These are phyloP conservation scores for Aquilaria yunnanensis DNA, from an alignment of 345 rosid species.

Conservation along the genomic window DNA sequence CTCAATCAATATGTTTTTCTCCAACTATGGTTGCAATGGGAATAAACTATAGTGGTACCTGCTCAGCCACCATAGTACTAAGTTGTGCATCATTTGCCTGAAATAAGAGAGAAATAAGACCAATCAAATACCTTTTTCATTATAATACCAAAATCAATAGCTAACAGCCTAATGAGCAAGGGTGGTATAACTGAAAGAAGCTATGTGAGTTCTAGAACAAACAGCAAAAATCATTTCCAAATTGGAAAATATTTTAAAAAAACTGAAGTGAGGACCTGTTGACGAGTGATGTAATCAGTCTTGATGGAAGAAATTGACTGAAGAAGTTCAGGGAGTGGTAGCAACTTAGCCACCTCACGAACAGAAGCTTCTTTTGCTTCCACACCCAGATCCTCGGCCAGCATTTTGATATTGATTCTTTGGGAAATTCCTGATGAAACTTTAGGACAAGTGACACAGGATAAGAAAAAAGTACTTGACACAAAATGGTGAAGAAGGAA, in stretches of 20 bases:
- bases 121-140: no score
- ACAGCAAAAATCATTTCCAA: background rate
- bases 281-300: slow-evolving; percentile 60
- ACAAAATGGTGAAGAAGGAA: no score
- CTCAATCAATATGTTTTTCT: no score
- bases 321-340: slow-evolving; percentile 57
- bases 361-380: slow-evolving; percentile 72
- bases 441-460: slow-evolving; percentile 8
- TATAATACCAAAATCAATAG: background rate
- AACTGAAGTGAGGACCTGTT: slow-evolving; percentile 32
- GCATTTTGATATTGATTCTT: no score
- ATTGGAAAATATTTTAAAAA: background rate
- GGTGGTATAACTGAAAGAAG: background rate
- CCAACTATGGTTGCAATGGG: no score
- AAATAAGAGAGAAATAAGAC: background rate
- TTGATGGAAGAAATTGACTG: slow-evolving; percentile 47
- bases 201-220: background rate
- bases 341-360: slow-evolving; percentile 65
- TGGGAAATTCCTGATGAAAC: no score
- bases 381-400: slow-evolving; percentile 58
- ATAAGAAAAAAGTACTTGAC: no score
- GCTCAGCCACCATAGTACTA: slow-evolving; percentile 96
- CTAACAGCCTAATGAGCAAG: background rate
- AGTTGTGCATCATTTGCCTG: slow-evolving; percentile 96
- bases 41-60: slow-evolving; percentile 26